phyloP scores from a whole-genome alignment of 129 eudicot species.

The Tanacetum coccineum region DNA sequence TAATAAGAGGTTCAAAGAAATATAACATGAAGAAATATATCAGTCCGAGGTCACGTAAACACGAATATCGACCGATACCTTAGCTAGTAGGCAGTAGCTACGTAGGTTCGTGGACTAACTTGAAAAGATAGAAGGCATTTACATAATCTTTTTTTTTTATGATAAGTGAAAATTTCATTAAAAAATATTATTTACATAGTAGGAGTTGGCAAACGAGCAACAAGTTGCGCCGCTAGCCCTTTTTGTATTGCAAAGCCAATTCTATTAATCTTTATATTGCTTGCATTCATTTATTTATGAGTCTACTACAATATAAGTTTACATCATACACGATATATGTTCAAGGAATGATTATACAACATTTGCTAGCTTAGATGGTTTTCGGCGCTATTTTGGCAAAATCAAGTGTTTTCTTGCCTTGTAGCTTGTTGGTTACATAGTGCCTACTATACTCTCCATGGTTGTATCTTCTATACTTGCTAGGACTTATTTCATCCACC shows the following conservation, averaged over 20 bases:
- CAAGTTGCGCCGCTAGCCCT: too few relatives aligned
- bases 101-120: neutral
- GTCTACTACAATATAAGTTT: slow-evolving; percentile 21
- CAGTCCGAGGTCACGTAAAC: neutral
- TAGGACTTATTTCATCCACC: slow-evolving; percentile 56
- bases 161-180: too few relatives aligned
- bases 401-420: slow-evolving; percentile 89
- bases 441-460: slow-evolving; percentile 96
- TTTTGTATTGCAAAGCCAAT: too few relatives aligned
- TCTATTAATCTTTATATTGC: slow-evolving; percentile 9
- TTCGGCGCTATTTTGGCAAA: slow-evolving; percentile 62
- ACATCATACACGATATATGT: slow-evolving; percentile 26
- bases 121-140: neutral
- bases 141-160: too few relatives aligned
- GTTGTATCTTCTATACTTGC: slow-evolving; percentile 81
- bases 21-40: neutral
- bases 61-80: neutral
- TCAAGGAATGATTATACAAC: slow-evolving; percentile 13
- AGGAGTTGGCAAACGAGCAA: too few relatives aligned
- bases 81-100: too few relatives aligned
- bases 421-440: slow-evolving; percentile 88
- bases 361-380: slow-evolving; percentile 20
- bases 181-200: too few relatives aligned
- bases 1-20: neutral
- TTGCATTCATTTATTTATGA: slow-evolving; percentile 20